Base-by-base conservation (phyloP, 2,329 filamentous ascomycete genomes). In the Aspergillus eucalypticola region DNA sequence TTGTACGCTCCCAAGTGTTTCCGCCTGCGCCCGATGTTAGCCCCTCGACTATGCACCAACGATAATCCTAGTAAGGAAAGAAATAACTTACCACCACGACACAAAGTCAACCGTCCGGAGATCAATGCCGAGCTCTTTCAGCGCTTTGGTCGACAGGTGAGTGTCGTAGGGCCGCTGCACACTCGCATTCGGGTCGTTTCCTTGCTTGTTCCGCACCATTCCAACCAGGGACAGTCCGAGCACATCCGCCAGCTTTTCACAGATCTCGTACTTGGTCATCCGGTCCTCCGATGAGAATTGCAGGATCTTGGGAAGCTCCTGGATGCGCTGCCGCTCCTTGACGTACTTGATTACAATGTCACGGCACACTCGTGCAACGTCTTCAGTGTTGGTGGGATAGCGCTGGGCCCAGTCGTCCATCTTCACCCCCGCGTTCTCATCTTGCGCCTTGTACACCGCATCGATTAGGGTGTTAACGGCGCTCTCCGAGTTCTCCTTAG, bases 211-310 rank as follows among this genome's bases (percentile, higher is more conserved):
- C 8, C 67, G 61, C 68, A 85, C 82, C 75, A 96, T 88, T 7
- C 84, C 84, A 50, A 86, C 84, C 19, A 89, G 81, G 10, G 89
- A 83, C 58, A 96, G 73, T 0, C 89, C 91, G 83, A 96, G 87
- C 60, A 96, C 91, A 60, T 92, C 87, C 3, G 87, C 89, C 71
- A 96, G 88, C 8, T 84, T 78, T 76, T 91, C 80, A 73, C 90
- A 93, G 58, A 97, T 96, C 74, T 94, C 88, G 75, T 93, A 96
- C 79, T 96, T 96, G 50, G 92, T 96, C 81, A 88, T 90, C 65
- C 83, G 85, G 67, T 96, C 90, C 76, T 96, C 91, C 49, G 91
- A 92, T 3, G 89, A 91, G 77, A 96, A 96, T 57, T 97, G 92
- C 17, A 96, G 81, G 46, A 92, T 84, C 27, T 72, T 79, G 0